Evolutionary conservation across 371 early-diverging fungal species (phyloP).

Genomic region (Cladochytrium tenue): DNA sequence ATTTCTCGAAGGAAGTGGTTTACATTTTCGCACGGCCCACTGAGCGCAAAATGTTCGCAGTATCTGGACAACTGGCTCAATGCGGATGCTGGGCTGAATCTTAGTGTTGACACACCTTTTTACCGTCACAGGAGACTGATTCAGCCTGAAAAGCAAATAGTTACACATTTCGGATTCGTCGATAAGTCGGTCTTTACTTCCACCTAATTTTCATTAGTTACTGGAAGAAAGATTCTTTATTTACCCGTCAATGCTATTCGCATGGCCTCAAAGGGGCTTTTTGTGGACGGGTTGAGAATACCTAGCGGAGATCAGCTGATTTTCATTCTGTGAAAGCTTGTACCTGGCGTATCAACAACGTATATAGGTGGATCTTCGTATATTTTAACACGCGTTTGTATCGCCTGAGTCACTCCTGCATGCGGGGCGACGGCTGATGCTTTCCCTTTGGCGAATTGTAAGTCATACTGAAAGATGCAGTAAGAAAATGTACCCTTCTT

Average conservation of each 20-base stretch:
- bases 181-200: slow-evolving; percentile 82
- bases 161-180: slow-evolving; percentile 82
- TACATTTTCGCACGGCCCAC: too few species aligned
- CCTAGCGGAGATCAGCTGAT: not conserved
- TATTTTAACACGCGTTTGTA: slow-evolving; percentile 81
- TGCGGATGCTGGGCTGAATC: too few species aligned
- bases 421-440: slow-evolving; percentile 82
- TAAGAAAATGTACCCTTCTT: slow-evolving; percentile 28
- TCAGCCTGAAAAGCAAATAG: slow-evolving; percentile 83
- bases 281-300: slow-evolving; percentile 30
- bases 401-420: slow-evolving; percentile 86
- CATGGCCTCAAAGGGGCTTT: slow-evolving; percentile 33
- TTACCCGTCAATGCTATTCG: slow-evolving; percentile 38
- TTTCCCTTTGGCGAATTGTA: slow-evolving; percentile 56
- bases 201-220: slow-evolving; percentile 47
- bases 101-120: too few species aligned
- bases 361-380: slow-evolving; percentile 83
- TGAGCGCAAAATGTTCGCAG: too few species aligned
- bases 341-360: slow-evolving; percentile 85
- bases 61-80: too few species aligned
- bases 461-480: not conserved
- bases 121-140: too few species aligned
- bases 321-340: not conserved
- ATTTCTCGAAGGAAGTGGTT: too few species aligned
- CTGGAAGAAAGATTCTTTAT: not conserved